Evolutionary conservation across 2,329 filamentous ascomycete genomes (phyloP).

Genomic region (Leptographium radiaticola): DNA sequence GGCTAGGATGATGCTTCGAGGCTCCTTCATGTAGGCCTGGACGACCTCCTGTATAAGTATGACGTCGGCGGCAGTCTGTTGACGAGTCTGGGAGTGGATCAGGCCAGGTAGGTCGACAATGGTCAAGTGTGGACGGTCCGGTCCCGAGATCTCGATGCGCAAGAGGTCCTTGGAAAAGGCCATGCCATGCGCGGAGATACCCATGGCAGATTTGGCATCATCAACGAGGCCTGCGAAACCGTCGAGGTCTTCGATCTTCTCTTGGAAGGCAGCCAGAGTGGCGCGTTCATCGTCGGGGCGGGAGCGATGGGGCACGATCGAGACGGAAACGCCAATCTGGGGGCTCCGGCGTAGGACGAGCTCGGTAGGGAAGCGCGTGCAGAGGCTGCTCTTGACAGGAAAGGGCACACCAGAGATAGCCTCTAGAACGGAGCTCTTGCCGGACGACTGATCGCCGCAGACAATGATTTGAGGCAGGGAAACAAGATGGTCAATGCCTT

Average conservation of each 20-base stretch:
- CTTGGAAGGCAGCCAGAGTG: slow-evolving; percentile 16
- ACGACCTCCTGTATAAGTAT: slow-evolving; percentile 34
- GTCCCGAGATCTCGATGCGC: slow-evolving; percentile 33
- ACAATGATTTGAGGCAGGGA: slow-evolving; percentile 38
- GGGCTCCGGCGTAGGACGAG: slow-evolving; percentile 37
- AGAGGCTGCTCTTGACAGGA: slow-evolving; percentile 42
- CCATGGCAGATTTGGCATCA: slow-evolving; percentile 33
- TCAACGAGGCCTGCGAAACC: slow-evolving; percentile 24
- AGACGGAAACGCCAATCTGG: slow-evolving; percentile 20
- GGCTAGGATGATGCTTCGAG: slow-evolving; percentile 45
- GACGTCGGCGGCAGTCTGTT: slow-evolving; percentile 30
- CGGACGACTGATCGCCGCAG: slow-evolving; percentile 47
- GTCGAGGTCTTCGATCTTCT: slow-evolving; percentile 7
- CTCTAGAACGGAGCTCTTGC: slow-evolving; percentile 53
- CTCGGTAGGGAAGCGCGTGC: slow-evolving; percentile 51
- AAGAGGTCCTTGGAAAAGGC: slow-evolving; percentile 33
- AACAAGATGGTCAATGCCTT: slow-evolving; percentile 24
- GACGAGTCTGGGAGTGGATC: slow-evolving; percentile 33
- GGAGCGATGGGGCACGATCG: slow-evolving; percentile 21
- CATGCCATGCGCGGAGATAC: slow-evolving; percentile 20
- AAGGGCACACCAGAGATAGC: slow-evolving; percentile 50
- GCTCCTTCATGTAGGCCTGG: slow-evolving; percentile 39
- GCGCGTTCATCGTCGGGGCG: slow-evolving; percentile 15
- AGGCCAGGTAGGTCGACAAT: slow-evolving; percentile 47
- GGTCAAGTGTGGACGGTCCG: slow-evolving; percentile 36